Evolutionary conservation across 1,139 yeast genomes (phyloP), one percentile per base, ranked within the genome.

Genomic region (Chernovozyma sophiae-reginae): DNA sequence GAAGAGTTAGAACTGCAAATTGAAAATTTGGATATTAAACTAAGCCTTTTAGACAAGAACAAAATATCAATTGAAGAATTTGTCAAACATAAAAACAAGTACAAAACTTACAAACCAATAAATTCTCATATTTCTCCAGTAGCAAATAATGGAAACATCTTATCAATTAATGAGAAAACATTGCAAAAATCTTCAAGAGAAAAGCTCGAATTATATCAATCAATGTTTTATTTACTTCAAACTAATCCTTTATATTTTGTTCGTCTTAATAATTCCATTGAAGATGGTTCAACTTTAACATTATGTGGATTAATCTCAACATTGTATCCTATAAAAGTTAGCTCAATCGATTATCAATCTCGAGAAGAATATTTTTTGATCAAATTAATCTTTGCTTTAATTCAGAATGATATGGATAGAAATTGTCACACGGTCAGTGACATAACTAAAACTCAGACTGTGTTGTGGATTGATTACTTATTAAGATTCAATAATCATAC

Each of bases 41-140:
- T 87, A 49, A 86, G 87, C 2, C 58, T 86, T 35, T 65, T 87
- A 35, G 86, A 83, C 44, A 86, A 82, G 53, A 86, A 86, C 57
- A 86, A 84, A 49, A 81, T 86, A 43, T 75, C 92, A 1, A 60
- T 87, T 25, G 95, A 86, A 47, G 95, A 86, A 45, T 70, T 86
- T 32, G 62, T 81, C 34, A 66, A 74, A 42, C 76, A 79, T 43
- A 75, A 78, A 47, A 76, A 73, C 45, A 65, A 66, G 35, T 54
- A 52, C 41, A 53, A 57, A 26, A 45, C 53, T 3, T 45, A 49
- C 25, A 51, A 55, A 17, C 55, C 55, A 17, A 20, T 30, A 3
- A 22, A 22, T 7, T 25, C 31, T 22, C 14, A 6, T 7, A 27
- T 14, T 12, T 12, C 18, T 8, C 12, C 30, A n/a, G n/a, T n/a